phyloP scores from a whole-genome alignment of 1,139 yeast genomes.

The Scheffersomyces quercinus region DNA sequence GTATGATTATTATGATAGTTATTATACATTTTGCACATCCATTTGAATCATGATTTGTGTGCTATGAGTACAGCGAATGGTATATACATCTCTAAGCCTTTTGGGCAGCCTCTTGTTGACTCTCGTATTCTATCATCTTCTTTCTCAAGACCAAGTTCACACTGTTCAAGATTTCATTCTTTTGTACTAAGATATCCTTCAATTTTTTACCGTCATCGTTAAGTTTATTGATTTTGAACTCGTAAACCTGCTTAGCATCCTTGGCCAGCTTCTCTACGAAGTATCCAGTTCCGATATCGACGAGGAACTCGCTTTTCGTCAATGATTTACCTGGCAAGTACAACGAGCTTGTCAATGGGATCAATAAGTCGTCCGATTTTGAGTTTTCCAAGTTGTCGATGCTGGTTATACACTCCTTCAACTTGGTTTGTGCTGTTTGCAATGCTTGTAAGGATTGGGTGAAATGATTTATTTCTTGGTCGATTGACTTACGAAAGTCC shows the following conservation, averaged over 20 bases:
- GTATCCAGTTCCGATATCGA: conserved; percentile 96
- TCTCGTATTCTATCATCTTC: conserved; percentile 45
- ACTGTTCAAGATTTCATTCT: conserved; percentile 52
- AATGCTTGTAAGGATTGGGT: conserved; percentile 83
- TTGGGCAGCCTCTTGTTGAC: conserved; percentile 23
- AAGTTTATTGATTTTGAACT: conserved; percentile 70
- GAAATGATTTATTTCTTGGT: conserved; percentile 83
- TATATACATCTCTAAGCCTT: neutral
- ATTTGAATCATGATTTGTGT: no score
- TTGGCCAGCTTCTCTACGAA: conserved; percentile 75
- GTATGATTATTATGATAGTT: no score
- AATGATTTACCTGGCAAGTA: conserved; percentile 82
- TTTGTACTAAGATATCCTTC: conserved; percentile 70
- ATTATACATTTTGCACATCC: no score
- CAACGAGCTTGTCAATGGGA: conserved; percentile 86
- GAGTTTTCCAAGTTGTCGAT: conserved; percentile 57
- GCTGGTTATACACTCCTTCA: conserved; percentile 76
- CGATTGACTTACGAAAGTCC: conserved; percentile 81
- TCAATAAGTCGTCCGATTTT: conserved; percentile 55
- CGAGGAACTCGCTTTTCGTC: conserved; percentile 69
- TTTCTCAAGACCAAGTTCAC: conserved; percentile 53
- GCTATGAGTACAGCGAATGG: no score
- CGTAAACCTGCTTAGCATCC: conserved; percentile 74
- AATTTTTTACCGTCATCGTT: conserved; percentile 73
- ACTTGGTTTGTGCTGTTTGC: conserved; percentile 78